Base-by-base conservation (phyloP, 78 protist genomes). In the Pelomyxa schiedti region DNA sequence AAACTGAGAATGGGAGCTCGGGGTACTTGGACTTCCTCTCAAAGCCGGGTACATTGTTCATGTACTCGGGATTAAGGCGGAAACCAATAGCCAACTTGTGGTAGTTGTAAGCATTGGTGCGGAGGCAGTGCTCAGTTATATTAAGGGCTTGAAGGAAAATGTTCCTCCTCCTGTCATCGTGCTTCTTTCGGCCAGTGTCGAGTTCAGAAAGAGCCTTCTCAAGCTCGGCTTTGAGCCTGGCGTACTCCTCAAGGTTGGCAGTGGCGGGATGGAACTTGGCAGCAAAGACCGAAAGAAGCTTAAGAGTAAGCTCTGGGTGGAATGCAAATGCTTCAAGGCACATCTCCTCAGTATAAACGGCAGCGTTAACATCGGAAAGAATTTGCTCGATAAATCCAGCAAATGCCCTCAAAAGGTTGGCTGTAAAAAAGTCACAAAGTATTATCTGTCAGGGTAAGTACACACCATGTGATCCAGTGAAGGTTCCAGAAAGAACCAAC, bases 21-120 rank as follows among this genome's bases (percentile, higher is more conserved):
- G 65, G 73, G 82, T 82, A 89, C 53, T 80, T 88, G 65, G 30
- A 26, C 29, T 39, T n/a, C 29, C 68, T 69, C 32, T 69, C 47
- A 75, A 77, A 83, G 4, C 85, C 79, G 58, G 58, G 58, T 16
- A 47, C 58, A 16, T 47, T 16, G 58, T 47, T 16, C 58, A 47
- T 47, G 58, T 47, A 47, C 58, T 16, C 58, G 64, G 95, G 93
- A 66, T 86, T 71, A 16, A 92, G 77, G 73, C 95, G 88, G 95
- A 84, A 92, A 36, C 81, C 35, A 7, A 90, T 24, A 8, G 91
- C 93, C 0, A 85, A 47, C 78, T 89, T 88, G 28, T 77, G 74
- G 4, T 66, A 37, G 64, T 74, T 37, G 82, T 64, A 87, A 52
- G 87, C 86, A 83, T 92, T 92, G 52, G 93, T 85, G 76, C 83